These are phyloP conservation scores for Tricholoma bakamatsutake DNA, from an alignment of 768 basidiomycete genomes.

Conservation along the genomic window DNA sequence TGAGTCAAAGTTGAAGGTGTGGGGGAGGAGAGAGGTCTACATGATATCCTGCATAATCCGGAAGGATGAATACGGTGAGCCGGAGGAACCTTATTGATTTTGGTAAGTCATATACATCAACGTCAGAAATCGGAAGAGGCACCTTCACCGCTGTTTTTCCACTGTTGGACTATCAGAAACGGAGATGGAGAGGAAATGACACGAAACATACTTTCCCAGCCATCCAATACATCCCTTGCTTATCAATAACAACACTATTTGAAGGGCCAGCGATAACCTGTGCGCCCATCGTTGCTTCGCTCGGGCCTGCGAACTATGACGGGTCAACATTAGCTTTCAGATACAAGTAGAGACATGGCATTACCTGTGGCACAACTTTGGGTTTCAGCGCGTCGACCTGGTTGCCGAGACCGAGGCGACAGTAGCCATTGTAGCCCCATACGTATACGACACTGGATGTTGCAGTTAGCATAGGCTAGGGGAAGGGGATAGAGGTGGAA, in stretches of 20 bases:
- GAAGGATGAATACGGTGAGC: constrained; percentile 85
- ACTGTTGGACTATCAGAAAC: constrained; percentile 38
- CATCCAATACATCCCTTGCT: constrained; percentile 83
- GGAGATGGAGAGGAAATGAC: not conserved
- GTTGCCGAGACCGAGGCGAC: constrained; percentile 82
- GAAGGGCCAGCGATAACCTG: constrained; percentile 75
- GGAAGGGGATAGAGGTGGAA: not conserved
- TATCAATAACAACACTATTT: constrained; percentile 79
- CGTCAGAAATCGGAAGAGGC: constrained; percentile 6
- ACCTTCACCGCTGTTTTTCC: constrained; percentile 96
- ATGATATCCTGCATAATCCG: constrained; percentile 83
- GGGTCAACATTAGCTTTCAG: too few relatives aligned
- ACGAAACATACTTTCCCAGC: constrained; percentile 59
- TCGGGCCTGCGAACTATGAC: constrained; percentile 69
- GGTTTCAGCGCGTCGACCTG: constrained; percentile 80
- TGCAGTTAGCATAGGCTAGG: not conserved
- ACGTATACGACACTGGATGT: constrained; percentile 61
- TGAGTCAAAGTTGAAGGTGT: not conserved
- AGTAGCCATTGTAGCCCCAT: constrained; percentile 91
- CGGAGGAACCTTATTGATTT: constrained; percentile 59
- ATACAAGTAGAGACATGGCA: too few relatives aligned
- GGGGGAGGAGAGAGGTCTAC: constrained; percentile 32
- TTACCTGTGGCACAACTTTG: constrained; percentile 75
- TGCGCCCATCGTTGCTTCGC: constrained; percentile 55
- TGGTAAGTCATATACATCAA: not conserved